Percentiles rank a stretch among this genome's conserved stretches.
Conservation (phyloP, 2,329 filamentous ascomycete species). For the Hypoxylon sp. region DNA sequence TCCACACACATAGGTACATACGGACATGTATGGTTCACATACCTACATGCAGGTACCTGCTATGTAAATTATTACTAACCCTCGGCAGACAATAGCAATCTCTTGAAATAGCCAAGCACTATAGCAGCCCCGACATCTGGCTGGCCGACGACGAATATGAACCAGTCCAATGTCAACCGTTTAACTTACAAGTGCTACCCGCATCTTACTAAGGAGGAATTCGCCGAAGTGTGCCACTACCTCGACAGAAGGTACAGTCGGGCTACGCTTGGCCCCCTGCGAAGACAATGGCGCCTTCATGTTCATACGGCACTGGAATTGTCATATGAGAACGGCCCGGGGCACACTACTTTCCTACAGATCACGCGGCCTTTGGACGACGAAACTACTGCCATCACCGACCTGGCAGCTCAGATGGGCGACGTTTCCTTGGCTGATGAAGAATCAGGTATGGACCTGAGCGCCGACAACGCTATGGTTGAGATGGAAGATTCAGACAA, state of each 20-base stretch:
- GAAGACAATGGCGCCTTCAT: slow-evolving; percentile 67
- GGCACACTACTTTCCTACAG: slow-evolving; percentile 66
- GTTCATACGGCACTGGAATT: slow-evolving; percentile 65
- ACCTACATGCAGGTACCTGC: background rate
- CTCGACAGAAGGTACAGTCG: slow-evolving; percentile 70
- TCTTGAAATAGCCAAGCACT: background rate
- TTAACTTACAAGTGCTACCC: slow-evolving; percentile 68
- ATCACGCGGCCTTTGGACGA: slow-evolving; percentile 66
- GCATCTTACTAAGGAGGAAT: slow-evolving; percentile 71
- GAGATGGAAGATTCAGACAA: slow-evolving; percentile 65
- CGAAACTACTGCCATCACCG: slow-evolving; percentile 56
- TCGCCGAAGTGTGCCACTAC: slow-evolving; percentile 72
- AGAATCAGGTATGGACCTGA: slow-evolving; percentile 24
- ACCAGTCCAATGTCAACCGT: slow-evolving; percentile 39
- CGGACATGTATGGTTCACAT: background rate
- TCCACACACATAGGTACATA: background rate
- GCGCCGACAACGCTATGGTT: slow-evolving; percentile 61
- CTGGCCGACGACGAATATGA: slow-evolving; percentile 12
- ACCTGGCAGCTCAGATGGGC: slow-evolving; percentile 61
- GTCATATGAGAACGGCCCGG: slow-evolving; percentile 57
- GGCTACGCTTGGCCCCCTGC: slow-evolving; percentile 67
- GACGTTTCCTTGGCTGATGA: slow-evolving; percentile 58
- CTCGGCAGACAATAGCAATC: background rate
- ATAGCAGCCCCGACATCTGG: background rate
- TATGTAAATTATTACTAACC: background rate